A percentile compares a stretch with the other conserved stretches of the same genome.
Conservation (phyloP, 306 rosid species). For the Pueraria montana region DNA sequence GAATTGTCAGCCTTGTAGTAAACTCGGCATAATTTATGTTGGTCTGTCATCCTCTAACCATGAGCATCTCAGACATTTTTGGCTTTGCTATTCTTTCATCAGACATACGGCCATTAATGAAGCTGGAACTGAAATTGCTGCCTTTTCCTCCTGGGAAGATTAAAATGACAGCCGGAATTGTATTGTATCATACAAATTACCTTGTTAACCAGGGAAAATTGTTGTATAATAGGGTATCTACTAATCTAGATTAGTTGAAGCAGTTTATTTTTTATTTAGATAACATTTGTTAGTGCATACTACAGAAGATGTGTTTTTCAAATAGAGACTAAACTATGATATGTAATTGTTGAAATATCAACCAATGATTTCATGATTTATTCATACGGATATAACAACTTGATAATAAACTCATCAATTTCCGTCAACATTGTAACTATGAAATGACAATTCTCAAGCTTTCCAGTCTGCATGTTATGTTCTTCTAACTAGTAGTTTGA, state of each 20-base stretch:
- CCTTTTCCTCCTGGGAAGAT: slow-evolving; percentile 37
- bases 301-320: slow-evolving; percentile 20
- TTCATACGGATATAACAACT: too few relatives aligned
- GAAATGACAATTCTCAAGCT: too few relatives aligned
- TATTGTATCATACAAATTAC: slow-evolving; percentile 22
- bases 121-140: slow-evolving; percentile 28
- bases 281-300: slow-evolving; percentile 16
- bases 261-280: slow-evolving; percentile 11
- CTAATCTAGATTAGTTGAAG: slow-evolving; percentile 28
- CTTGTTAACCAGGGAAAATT: slow-evolving; percentile 38
- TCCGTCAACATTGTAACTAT: too few relatives aligned
- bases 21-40: slow-evolving; percentile 19
- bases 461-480: too few relatives aligned
- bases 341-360: background rate
- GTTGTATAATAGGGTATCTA: slow-evolving; percentile 51
- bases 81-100: slow-evolving; percentile 26
- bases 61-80: slow-evolving; percentile 22
- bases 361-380: too few relatives aligned
- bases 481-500: too few relatives aligned
- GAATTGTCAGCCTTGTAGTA: slow-evolving; percentile 79
- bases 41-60: slow-evolving; percentile 23
- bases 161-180: slow-evolving; percentile 5
- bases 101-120: slow-evolving; percentile 25
- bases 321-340: background rate
- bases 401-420: too few relatives aligned